A percentile compares a stretch with the other conserved stretches of the same genome.
phyloP scores from a whole-genome alignment of 208 protist genomes.

The Wallacemonas collosoma region DNA sequence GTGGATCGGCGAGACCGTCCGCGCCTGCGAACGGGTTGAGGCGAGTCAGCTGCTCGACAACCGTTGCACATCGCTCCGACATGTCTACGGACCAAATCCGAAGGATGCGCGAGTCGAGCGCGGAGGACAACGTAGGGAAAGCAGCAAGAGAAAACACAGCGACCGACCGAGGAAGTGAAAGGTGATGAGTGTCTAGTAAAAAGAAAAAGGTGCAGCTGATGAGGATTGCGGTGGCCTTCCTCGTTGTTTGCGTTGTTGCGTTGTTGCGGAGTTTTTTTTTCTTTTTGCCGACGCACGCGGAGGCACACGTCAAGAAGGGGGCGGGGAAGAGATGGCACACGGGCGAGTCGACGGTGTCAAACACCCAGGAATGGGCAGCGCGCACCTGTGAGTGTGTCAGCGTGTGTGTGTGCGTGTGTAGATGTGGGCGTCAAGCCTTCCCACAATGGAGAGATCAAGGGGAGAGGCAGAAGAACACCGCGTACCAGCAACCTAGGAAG shows the following conservation, averaged over 20 bases:
- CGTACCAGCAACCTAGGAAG: background rate
- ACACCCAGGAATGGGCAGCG: no score
- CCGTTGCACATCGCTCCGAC: constrained; percentile 14
- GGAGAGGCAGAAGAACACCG: background rate
- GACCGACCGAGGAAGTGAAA: background rate
- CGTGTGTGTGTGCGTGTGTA: background rate
- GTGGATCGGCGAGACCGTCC: constrained; percentile 57
- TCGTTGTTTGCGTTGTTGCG: no score
- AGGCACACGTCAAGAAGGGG: no score
- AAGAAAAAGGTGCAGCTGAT: background rate
- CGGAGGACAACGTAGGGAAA: no score
- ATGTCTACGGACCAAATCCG: background rate
- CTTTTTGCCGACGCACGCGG: no score
- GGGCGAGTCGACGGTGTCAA: no score
- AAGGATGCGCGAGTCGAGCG: no score
- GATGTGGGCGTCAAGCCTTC: background rate
- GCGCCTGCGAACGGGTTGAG: constrained; percentile 70
- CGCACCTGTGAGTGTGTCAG: no score
- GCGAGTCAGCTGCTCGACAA: constrained; percentile 69
- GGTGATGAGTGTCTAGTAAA: background rate
- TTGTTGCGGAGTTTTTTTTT: no score
- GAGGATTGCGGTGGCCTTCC: no score
- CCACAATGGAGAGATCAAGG: background rate
- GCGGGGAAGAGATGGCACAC: no score
- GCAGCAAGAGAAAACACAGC: constrained; percentile 17